Evolutionary conservation across 2,329 filamentous ascomycete genomes (phyloP).

Genomic region (Botryotinia globosa): DNA sequence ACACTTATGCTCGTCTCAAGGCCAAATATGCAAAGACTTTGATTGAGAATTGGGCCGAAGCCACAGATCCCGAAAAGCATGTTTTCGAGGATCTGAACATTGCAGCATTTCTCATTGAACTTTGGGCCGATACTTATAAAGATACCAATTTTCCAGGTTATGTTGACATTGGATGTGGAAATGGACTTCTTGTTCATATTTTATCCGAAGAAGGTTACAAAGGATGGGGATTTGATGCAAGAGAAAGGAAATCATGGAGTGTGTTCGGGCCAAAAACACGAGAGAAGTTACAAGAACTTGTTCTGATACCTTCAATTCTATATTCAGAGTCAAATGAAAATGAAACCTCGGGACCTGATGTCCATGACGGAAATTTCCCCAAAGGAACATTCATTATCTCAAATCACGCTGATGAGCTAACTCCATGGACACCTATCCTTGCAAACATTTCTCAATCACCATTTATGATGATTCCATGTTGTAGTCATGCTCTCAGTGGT

Average conservation of each 20-base stretch:
- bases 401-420: slow-evolving; percentile 96
- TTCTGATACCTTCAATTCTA: slow-evolving; percentile 54
- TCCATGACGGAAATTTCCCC: slow-evolving; percentile 65
- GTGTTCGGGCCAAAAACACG: slow-evolving; percentile 58
- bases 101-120: slow-evolving; percentile 85
- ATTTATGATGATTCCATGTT: slow-evolving; percentile 94
- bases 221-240: slow-evolving; percentile 90
- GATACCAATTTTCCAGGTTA: slow-evolving; percentile 71
- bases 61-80: slow-evolving; percentile 84
- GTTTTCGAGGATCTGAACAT: slow-evolving; percentile 94
- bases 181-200: slow-evolving; percentile 84
- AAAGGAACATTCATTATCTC: slow-evolving; percentile 85
- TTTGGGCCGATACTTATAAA: slow-evolving; percentile 83
- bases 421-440: slow-evolving; percentile 90
- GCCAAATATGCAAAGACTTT: slow-evolving; percentile 69
- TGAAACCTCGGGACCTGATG: slow-evolving; percentile 38
- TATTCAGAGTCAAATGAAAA: slow-evolving; percentile 19
- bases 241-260: slow-evolving; percentile 79
- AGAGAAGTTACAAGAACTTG: slow-evolving; percentile 53
- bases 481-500: slow-evolving; percentile 82
- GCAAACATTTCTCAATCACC: slow-evolving; percentile 71
- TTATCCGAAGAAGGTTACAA: slow-evolving; percentile 75
- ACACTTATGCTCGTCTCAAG: slow-evolving; percentile 80
- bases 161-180: slow-evolving; percentile 94
- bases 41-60: slow-evolving; percentile 77